Base-by-base conservation (phyloP, 176 grass and related monocot genomes). In the Avena eriantha region DNA sequence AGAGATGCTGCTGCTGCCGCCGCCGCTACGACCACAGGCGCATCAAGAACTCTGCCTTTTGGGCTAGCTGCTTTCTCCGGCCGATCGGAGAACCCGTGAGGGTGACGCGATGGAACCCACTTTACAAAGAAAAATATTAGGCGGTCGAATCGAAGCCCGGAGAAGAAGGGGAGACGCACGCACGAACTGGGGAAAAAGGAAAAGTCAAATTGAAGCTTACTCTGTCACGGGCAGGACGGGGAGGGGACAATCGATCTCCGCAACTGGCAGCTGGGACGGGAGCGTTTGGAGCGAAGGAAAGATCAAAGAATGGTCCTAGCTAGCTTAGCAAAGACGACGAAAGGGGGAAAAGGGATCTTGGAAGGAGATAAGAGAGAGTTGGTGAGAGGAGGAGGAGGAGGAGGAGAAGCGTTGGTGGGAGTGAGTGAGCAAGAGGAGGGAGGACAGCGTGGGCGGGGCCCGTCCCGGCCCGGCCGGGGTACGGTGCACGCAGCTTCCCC, bases 41-140 rank as follows among this genome's bases (percentile, higher is more conserved):
- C 82, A 77, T 88, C 87, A 75, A 89, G 50, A 85, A 55, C 45
- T 86, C 14, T 66, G 56, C 53, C 67, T 87, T 88, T 79, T 50
- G 22, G 22, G 45, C 46, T 19, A 66, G 14, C 43, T 22, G 57
- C 77, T 57, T 81, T 66, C 63, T 83, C 80, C 14, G 80, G 49
- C 70, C 81, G 69, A 91, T 81, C 76, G 51, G 68, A 75, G 36
- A 57, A 84, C 69, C 79, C 84, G 83, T 86, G 89, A 53, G 84
- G 74, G 70, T 87, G 90, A 94, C 87, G 87, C 90, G 93, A 89
- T 90, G 79, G 90, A 92, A 92, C 79, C 93, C 76, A 92, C 93
- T 90, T 92, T 80, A 70, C 6, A 61, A 77, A 69, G 39, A 70
- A 69, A 78, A 41, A 78, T 90, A 86, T 76, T 63, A 55, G 80